A percentile compares a stretch with the other conserved stretches of the same genome.
Evolutionary conservation across 345 rosid species (phyloP).

Genomic region (Rhodomyrtus tomentosa): DNA sequence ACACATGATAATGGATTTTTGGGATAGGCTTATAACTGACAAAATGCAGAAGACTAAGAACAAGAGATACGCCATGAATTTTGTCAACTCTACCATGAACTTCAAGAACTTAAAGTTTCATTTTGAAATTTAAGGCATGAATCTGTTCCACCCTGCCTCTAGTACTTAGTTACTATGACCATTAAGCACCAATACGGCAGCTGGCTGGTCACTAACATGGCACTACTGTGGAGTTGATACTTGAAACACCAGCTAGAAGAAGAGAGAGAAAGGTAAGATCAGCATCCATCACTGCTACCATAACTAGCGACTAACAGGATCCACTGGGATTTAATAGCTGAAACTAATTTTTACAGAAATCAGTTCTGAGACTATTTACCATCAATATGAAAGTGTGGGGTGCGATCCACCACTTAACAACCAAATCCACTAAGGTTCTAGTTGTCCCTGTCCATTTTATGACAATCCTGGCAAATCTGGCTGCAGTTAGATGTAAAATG

Average conservation of each 20-base stretch:
- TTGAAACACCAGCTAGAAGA: not conserved
- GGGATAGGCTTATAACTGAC: not conserved
- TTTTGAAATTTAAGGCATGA: too few relatives aligned
- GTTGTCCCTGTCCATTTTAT: not conserved
- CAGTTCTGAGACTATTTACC: not conserved
- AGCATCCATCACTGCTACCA: not conserved
- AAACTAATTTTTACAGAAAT: not conserved
- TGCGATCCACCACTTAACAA: not conserved
- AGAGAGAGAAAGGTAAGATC: not conserved
- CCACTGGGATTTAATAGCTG: not conserved
- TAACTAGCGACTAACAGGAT: not conserved
- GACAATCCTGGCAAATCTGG: not conserved
- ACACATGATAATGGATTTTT: not conserved
- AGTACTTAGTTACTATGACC: not conserved
- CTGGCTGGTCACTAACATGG: not conserved
- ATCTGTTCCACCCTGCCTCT: not conserved
- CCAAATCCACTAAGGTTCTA: not conserved
- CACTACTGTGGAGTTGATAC: not conserved
- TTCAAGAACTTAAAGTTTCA: not conserved
- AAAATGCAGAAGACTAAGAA: not conserved
- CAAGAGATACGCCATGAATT: not conserved
- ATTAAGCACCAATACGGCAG: not conserved
- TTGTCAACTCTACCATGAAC: not conserved
- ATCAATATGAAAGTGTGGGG: not conserved
- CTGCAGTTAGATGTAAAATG: not conserved